Evolutionary conservation across 495 filamentous ascomycete species (phyloP).

Genomic region (Penicillium odoratum): DNA sequence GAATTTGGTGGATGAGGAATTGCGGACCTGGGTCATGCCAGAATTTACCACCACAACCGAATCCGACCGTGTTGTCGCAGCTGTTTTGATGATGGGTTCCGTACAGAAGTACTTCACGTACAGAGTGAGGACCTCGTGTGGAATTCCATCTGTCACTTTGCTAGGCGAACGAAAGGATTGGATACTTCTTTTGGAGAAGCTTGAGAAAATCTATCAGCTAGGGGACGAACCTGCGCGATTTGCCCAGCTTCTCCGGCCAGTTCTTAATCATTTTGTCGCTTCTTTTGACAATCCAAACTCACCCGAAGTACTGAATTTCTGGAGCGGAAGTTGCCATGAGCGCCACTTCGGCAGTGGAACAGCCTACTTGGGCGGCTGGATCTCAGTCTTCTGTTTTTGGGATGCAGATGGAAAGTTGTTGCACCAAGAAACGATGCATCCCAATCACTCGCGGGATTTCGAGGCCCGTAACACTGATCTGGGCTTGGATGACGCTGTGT

Average conservation of each 20-base stretch:
- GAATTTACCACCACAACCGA: conserved; percentile 42
- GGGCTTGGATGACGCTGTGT: neutral
- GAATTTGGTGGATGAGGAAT: conserved; percentile 34
- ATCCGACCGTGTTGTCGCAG: conserved; percentile 31
- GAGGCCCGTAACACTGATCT: neutral
- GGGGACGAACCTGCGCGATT: conserved; percentile 39
- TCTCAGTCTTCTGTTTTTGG: conserved; percentile 53
- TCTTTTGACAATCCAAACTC: conserved; percentile 23
- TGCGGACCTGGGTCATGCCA: conserved; percentile 43
- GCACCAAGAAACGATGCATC: conserved; percentile 4
- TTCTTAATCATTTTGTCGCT: conserved; percentile 25
- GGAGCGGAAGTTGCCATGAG: conserved; percentile 33
- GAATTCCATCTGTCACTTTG: conserved; percentile 51
- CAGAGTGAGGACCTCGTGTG: conserved; percentile 28
- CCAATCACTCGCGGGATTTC: neutral
- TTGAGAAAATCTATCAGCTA: conserved; percentile 37
- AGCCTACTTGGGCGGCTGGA: conserved; percentile 41
- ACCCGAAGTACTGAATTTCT: conserved; percentile 36
- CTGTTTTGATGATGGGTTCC: conserved; percentile 43
- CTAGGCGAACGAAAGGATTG: conserved; percentile 46
- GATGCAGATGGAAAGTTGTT: conserved; percentile 30
- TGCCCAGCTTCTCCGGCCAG: conserved; percentile 22
- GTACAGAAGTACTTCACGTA: conserved; percentile 44
- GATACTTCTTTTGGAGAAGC: conserved; percentile 26
- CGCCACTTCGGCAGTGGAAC: conserved; percentile 26